Base-by-base conservation (phyloP, 495 filamentous ascomycete species). In the Penicillium angulare region DNA sequence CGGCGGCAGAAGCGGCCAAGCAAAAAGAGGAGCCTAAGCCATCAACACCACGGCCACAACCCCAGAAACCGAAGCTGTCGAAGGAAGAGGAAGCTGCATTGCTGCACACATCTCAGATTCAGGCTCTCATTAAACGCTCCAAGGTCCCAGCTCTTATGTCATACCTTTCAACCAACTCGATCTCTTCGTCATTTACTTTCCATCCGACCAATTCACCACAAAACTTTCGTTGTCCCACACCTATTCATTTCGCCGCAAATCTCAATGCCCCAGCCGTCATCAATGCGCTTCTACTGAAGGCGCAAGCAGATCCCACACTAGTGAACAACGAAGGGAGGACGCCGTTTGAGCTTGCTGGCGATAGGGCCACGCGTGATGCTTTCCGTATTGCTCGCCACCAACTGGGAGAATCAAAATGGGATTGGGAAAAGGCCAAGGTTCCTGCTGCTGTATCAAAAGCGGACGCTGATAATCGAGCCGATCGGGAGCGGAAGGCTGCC, bases 341-440 rank as follows among this genome's bases (percentile, higher is more conserved):
- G 0, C 68, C 93, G 0, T 97, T 95, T 63, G 90, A 95, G 33
- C 79, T 97, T 4, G 82, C 89, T 8, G 90, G 95, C 24, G 90
- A 97, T 63, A 81, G 92, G 2, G 72, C 85, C 3, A 96, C 91
- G 0, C 82, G 93, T 1, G 92, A 97, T 59, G 89, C 90, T 4
- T 98, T 98, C 74, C 87, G 95, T 3, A 78, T 97, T 18, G 90
- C 91, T 0, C 85, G 93, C 7, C 75, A 79, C 38, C 86, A 92
- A 59, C 74, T 97, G 1, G 92, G 91, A 2, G 91, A 93, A 60
- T 56, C 58, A 0, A 68, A 65, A 46, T 96, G 88, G 88, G 79
- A 90, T 64, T 98, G 95, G 95, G 78, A 84, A 2, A 70, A 65
- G 1, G 86, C 90, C 2, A 75, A 77, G 16, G 82, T 97, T 0